Evolutionary conservation across 2,329 filamentous ascomycete species (phyloP).

Genomic region (Triangularia verruculosa): DNA sequence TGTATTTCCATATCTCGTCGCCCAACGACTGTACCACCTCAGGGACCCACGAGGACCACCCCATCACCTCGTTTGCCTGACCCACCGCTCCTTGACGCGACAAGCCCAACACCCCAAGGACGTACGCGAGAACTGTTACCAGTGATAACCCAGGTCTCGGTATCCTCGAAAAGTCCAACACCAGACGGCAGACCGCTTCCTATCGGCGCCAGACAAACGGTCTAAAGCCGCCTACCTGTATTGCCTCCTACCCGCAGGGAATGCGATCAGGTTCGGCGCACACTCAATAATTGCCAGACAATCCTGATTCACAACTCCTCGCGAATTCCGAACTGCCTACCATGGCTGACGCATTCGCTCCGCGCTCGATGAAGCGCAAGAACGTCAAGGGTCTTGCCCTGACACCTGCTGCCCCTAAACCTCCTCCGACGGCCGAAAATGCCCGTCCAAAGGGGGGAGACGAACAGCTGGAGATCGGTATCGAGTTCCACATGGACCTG

Average conservation of each 20-base stretch:
- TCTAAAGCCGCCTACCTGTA: constrained; percentile 4
- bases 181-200: neutral
- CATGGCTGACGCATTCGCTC: constrained; percentile 63
- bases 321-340: constrained; percentile 25
- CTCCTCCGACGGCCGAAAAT: constrained; percentile 68
- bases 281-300: constrained; percentile 1
- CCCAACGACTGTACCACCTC: neutral
- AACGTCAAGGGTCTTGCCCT: constrained; percentile 95
- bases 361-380: constrained; percentile 94
- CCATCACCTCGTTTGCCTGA: neutral
- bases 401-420: constrained; percentile 71
- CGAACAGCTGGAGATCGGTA: constrained; percentile 82
- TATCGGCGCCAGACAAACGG: constrained; percentile 1
- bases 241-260: neutral
- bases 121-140: neutral
- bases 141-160: neutral
- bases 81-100: neutral
- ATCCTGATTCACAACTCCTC: neutral
- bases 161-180: neutral
- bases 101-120: neutral
- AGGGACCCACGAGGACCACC: neutral
- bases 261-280: constrained; percentile 1
- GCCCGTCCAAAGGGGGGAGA: constrained; percentile 60
- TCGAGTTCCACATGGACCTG: constrained; percentile 93
- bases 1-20: neutral